These are phyloP conservation scores for Allantophomopsis lycopodina DNA, from an alignment of 2,329 filamentous ascomycete species.

Conservation along the genomic window DNA sequence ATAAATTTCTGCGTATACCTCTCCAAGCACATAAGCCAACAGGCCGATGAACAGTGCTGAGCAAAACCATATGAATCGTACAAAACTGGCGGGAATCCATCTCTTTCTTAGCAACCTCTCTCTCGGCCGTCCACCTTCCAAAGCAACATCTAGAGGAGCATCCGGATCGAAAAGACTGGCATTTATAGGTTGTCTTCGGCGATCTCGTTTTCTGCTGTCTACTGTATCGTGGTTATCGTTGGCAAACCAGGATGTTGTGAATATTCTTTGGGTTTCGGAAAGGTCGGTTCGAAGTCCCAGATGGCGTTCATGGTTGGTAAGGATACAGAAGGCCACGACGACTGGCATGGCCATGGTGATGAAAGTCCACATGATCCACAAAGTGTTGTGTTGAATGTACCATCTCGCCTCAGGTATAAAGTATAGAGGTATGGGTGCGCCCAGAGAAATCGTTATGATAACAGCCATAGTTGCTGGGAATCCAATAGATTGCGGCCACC, in stretches of 20 bases:
- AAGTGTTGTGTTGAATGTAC: slow-evolving; percentile 47
- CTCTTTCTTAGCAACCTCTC: slow-evolving; percentile 13
- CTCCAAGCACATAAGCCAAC: slow-evolving; percentile 52
- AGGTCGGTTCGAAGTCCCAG: slow-evolving; percentile 44
- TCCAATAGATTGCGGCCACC: slow-evolving; percentile 49
- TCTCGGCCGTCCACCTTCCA: slow-evolving; percentile 8
- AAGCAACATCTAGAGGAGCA: slow-evolving; percentile 15
- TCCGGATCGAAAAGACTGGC: slow-evolving; percentile 14
- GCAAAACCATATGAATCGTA: slow-evolving; percentile 58
- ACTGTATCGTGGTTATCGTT: slow-evolving; percentile 35
- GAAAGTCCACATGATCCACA: slow-evolving; percentile 58
- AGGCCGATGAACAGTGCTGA: slow-evolving; percentile 46
- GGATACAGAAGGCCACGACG: slow-evolving; percentile 48
- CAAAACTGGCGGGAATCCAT: slow-evolving; percentile 53
- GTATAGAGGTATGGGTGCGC: slow-evolving; percentile 45
- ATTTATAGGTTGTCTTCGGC: slow-evolving; percentile 23
- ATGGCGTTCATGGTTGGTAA: slow-evolving; percentile 50
- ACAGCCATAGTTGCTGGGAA: slow-evolving; percentile 50
- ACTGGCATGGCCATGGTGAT: slow-evolving; percentile 57
- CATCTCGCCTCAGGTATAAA: slow-evolving; percentile 35
- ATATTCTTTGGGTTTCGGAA: slow-evolving; percentile 54
- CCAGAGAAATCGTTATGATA: slow-evolving; percentile 45
- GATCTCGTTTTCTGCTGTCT: slow-evolving; percentile 22
- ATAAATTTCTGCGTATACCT: slow-evolving; percentile 57
- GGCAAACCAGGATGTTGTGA: slow-evolving; percentile 53